Conservation (phyloP, 78 protist species). For the Carpediemonas membranifera region DNA sequence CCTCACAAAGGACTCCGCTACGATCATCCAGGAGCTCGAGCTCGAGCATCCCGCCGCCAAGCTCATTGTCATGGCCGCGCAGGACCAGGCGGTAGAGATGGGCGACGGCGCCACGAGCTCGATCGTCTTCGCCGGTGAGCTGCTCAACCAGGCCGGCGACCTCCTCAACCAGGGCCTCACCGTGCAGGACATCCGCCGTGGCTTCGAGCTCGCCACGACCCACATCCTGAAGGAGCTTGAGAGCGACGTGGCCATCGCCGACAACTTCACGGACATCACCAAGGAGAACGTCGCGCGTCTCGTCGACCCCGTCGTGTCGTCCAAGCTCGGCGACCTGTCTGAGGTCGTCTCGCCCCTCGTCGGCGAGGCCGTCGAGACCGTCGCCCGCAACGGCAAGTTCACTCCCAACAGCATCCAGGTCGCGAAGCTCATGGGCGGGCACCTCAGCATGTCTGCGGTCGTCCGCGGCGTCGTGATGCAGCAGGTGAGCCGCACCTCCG, state of each 20-base stretch:
- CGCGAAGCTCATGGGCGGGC: constrained; percentile 81
- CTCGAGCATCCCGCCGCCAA: constrained; percentile 97
- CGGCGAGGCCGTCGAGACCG: constrained; percentile 72
- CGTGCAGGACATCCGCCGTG: constrained; percentile 74
- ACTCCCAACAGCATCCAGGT: constrained; percentile 93
- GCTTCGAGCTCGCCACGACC: constrained; percentile 45
- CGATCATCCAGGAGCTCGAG: constrained; percentile 88
- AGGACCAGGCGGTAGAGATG: constrained; percentile 79
- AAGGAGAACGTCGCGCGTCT: constrained; percentile 30
- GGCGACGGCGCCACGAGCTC: constrained; percentile 94
- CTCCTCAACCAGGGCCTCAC: constrained; percentile 76
- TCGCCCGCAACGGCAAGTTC: constrained; percentile 67
- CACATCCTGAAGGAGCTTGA: too few species aligned
- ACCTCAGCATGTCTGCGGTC: constrained; percentile 52
- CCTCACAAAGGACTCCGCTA: constrained; percentile 95
- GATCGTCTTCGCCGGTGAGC: constrained; percentile 85
- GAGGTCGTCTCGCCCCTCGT: constrained; percentile 61
- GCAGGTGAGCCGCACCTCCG: constrained; percentile 55
- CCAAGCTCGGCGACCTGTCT: constrained; percentile 83
- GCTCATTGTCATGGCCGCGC: constrained; percentile 79
- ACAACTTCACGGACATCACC: constrained; percentile 16
- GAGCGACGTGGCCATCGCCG: too few species aligned
- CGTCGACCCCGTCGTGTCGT: constrained; percentile 58
- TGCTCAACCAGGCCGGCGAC: constrained; percentile 74
- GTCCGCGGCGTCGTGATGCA: constrained; percentile 77